Evolutionary conservation across 352 stramenopile genomes (phyloP).

Genomic region (Phytophthora aleatoria): DNA sequence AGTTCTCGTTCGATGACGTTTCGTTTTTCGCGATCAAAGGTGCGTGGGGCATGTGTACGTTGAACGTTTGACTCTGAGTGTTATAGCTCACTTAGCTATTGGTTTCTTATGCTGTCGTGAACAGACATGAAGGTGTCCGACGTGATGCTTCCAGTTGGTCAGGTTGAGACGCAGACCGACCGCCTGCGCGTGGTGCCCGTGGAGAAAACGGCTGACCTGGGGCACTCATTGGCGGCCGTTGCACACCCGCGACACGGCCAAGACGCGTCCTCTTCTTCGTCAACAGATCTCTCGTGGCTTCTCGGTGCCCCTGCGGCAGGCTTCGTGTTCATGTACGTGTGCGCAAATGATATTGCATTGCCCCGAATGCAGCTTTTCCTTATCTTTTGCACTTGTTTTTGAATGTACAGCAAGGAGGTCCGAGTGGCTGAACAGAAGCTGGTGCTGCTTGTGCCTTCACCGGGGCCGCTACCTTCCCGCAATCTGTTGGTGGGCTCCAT

Average conservation of each 20-base stretch:
- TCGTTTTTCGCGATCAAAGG: constrained; percentile 80
- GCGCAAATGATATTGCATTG: not conserved
- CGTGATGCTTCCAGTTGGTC: constrained; percentile 85
- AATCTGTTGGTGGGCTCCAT: constrained; percentile 83
- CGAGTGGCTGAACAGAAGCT: constrained; percentile 76
- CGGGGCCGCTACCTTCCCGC: constrained; percentile 75
- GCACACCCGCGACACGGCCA: constrained; percentile 46
- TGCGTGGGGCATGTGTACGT: constrained; percentile 16
- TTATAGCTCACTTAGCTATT: constrained; percentile 12
- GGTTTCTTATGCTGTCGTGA: not conserved
- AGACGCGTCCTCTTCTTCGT: constrained; percentile 45
- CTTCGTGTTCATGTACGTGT: constrained; percentile 86
- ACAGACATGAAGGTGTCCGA: constrained; percentile 86
- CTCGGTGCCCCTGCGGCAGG: constrained; percentile 65
- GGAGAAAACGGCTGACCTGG: constrained; percentile 73
- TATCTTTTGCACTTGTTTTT: constrained; percentile 7
- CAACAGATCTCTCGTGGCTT: constrained; percentile 65
- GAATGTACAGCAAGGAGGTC: constrained; percentile 68
- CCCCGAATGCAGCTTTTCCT: not conserved
- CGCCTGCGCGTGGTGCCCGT: constrained; percentile 72
- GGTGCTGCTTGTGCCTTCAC: constrained; percentile 84
- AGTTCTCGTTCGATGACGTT: constrained; percentile 81
- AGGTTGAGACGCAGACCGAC: constrained; percentile 71
- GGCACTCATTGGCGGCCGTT: constrained; percentile 78
- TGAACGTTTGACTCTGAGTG: not conserved